Evolutionary conservation across 257 asterid genomes (phyloP).

Genomic region (Buddleja alternifolia): DNA sequence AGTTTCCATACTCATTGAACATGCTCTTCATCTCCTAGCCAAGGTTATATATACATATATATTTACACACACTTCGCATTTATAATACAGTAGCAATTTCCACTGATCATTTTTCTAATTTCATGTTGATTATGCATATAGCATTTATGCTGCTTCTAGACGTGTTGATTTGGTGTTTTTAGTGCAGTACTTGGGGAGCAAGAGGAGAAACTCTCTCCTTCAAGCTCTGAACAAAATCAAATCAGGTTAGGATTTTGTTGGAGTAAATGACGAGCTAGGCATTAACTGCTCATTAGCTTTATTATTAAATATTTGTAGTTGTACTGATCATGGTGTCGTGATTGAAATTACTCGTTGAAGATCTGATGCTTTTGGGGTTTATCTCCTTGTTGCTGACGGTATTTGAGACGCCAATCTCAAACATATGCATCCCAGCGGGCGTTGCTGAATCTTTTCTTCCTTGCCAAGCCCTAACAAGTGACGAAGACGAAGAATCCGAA

Average conservation of each 20-base stretch:
- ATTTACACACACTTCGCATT: too few species aligned
- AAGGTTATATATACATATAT: constrained; percentile 42
- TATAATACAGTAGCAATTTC: background rate
- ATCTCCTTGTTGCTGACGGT: constrained; percentile 67
- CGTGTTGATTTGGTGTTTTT: constrained; percentile 21
- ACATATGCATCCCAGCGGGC: constrained; percentile 51
- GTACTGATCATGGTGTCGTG: background rate
- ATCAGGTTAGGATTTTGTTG: constrained; percentile 47
- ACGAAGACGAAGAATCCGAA: constrained; percentile 48
- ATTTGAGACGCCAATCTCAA: constrained; percentile 53
- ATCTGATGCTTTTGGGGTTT: constrained; percentile 78
- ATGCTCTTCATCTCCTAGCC: constrained; percentile 62
- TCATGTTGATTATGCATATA: too few species aligned
- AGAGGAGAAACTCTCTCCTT: constrained; percentile 53
- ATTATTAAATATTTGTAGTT: too few species aligned
- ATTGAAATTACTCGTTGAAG: constrained; percentile 35
- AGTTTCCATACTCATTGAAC: constrained; percentile 63
- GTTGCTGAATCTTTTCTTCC: constrained; percentile 64
- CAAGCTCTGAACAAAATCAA: constrained; percentile 61
- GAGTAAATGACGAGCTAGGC: too few species aligned
- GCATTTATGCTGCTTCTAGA: too few species aligned
- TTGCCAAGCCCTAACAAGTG: constrained; percentile 39
- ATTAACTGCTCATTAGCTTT: too few species aligned
- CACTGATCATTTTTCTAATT: background rate
- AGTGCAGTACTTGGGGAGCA: constrained; percentile 58